Evolutionary conservation across 2,329 filamentous ascomycete genomes (phyloP).

Genomic region (Plenodomus tracheiphilus): DNA sequence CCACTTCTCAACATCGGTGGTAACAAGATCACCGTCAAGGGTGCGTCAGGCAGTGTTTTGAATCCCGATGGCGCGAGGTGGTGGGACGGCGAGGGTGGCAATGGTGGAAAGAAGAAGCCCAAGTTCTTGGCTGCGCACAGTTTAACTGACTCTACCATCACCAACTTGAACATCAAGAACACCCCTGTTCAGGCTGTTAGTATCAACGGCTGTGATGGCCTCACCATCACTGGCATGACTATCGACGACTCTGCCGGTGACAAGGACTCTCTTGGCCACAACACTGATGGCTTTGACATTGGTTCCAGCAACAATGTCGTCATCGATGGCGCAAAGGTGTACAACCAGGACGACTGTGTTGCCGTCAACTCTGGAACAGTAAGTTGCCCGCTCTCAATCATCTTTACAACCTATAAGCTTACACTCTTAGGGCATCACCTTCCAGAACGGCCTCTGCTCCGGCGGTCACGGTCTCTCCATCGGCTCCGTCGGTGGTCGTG

Average conservation of each 20-base stretch:
- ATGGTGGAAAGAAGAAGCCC: conserved; percentile 50
- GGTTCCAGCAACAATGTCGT: conserved; percentile 52
- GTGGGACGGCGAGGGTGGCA: conserved; percentile 54
- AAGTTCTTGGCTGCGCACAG: conserved; percentile 60
- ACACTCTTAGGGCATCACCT: conserved; percentile 31
- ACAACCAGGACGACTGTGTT: conserved; percentile 64
- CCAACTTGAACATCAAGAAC: conserved; percentile 56
- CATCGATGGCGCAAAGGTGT: conserved; percentile 55
- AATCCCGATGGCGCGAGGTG: conserved; percentile 61
- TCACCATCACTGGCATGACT: conserved; percentile 54
- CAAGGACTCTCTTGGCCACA: conserved; percentile 41
- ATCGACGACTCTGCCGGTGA: conserved; percentile 62
- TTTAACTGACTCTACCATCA: conserved; percentile 55
- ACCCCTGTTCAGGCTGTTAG: conserved; percentile 58
- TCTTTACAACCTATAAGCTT: background rate
- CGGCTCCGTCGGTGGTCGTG: conserved; percentile 59
- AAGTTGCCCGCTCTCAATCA: conserved; percentile 9
- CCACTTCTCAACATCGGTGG: conserved; percentile 65
- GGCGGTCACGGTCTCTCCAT: conserved; percentile 63
- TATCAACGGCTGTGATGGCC: conserved; percentile 48
- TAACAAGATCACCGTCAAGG: conserved; percentile 61
- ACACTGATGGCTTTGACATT: conserved; percentile 63
- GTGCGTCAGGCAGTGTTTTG: conserved; percentile 57
- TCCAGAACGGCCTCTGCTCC: conserved; percentile 50
- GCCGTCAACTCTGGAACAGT: conserved; percentile 59